These are phyloP conservation scores for Phaeosphaeriaceae sp. DNA, from an alignment of 2,329 filamentous ascomycete species.

Conservation along the genomic window DNA sequence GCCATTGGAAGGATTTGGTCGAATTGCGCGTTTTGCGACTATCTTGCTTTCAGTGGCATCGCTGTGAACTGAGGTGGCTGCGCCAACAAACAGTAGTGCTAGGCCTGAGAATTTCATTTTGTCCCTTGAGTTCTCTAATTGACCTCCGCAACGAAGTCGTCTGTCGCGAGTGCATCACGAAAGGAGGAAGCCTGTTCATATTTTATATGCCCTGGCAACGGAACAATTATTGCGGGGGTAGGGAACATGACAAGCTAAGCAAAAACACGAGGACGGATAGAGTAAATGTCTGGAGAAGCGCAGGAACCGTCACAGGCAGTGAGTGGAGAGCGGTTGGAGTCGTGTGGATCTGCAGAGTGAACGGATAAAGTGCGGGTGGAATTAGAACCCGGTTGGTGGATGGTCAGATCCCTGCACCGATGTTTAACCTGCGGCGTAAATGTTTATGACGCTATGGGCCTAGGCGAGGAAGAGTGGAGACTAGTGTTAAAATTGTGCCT, in stretches of 20 bases:
- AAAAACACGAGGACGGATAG: conserved; percentile 21
- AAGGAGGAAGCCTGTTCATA: conserved; percentile 21
- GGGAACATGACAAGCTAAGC: conserved; percentile 24
- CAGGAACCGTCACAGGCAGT: conserved; percentile 18
- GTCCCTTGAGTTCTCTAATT: neutral
- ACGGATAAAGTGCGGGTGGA: conserved; percentile 41
- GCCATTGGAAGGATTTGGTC: conserved; percentile 40
- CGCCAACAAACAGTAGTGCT: conserved; percentile 17
- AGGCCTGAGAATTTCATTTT: conserved; percentile 24
- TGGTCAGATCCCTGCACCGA: neutral
- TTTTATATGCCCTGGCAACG: conserved; percentile 2
- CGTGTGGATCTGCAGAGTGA: conserved; percentile 34
- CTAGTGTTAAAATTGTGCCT: neutral
- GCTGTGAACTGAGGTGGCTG: conserved; percentile 17
- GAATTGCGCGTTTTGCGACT: conserved; percentile 16
- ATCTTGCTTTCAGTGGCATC: conserved; percentile 8
- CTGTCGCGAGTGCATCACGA: neutral
- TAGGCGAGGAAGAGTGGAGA: neutral
- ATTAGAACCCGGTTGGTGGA: conserved; percentile 36
- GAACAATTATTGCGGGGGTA: conserved; percentile 23
- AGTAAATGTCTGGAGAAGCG: conserved; percentile 14
- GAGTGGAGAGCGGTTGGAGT: conserved; percentile 24
- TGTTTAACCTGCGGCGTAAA: neutral
- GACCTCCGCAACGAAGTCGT: neutral
- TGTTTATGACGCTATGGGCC: neutral